Conservation (phyloP, 73 alveolate species). For the Stentor roeselii region DNA sequence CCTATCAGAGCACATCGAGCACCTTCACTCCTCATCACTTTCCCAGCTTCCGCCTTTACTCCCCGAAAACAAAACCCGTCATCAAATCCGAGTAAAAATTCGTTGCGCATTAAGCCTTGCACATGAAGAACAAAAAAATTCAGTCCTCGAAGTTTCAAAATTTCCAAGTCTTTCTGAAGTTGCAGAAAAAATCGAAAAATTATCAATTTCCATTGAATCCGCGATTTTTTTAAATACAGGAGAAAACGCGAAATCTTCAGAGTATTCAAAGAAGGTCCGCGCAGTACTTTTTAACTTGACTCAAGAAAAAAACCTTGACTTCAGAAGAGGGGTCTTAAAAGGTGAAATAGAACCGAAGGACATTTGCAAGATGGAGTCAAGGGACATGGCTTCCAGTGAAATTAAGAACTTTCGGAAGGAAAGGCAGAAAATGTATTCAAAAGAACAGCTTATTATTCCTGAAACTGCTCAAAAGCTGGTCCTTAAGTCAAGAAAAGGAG, state of each 20-base stretch:
- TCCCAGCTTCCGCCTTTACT: not conserved
- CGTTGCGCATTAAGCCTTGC: not conserved
- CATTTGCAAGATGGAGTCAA: not conserved
- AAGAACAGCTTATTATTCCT: constrained; percentile 2
- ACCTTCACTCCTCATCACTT: not conserved
- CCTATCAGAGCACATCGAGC: not conserved
- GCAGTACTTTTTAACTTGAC: not conserved
- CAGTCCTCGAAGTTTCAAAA: too few relatives aligned
- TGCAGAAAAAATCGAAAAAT: not conserved
- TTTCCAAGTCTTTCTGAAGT: too few relatives aligned
- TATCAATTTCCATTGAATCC: not conserved
- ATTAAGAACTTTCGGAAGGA: constrained; percentile 12
- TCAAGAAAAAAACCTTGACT: constrained; percentile 17
- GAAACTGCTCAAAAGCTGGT: not conserved
- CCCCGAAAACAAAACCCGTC: constrained; percentile 25
- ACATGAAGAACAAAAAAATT: not conserved
- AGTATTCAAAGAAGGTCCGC: not conserved
- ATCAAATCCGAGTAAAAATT: not conserved
- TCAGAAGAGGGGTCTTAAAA: not conserved
- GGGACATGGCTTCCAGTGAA: constrained; percentile 11
- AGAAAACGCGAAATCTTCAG: not conserved
- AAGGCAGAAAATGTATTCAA: constrained; percentile 5
- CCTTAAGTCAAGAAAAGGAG: constrained; percentile 1
- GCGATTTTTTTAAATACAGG: not conserved
- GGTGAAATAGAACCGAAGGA: not conserved